Base-by-base conservation (phyloP, 2,329 filamentous ascomycete species). In the Penicillium sp. region DNA sequence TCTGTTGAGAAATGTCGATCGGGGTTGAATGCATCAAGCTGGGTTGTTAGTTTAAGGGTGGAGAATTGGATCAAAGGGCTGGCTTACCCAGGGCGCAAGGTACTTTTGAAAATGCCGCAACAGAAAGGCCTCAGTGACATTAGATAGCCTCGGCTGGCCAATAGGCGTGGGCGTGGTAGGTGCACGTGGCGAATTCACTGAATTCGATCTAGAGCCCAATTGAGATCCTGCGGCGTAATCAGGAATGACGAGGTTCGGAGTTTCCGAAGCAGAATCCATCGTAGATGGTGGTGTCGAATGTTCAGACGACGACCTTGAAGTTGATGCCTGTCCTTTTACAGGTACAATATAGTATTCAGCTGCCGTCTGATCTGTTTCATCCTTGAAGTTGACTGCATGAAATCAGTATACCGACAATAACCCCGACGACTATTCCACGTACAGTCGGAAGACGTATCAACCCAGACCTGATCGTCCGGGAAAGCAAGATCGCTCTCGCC, bases 321-420 rank as follows among this genome's bases (percentile, higher is more conserved):
- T 54, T 11, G 60, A 57, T 24, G 61, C 56, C 18, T 60, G 58
- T 16, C 53, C 51, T 26, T 44, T 61, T 14, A 63, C 52, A 3
- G 66, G 55, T 24, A 73, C 57, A 47, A 73, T 66, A 49, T 68
- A 62, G 52, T 73, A 73, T 54, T 72, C 70, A 14, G 70, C 63
- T 26, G 70, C 70, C 13, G 69, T 73, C 54, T 69, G 69, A 32
- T 69, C 66, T 40, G 70, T 73, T 53, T 73, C 70, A 59, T 73
- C 70, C 58, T 72, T 70, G 57, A 73, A 73, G 10, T 67, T 61
- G 47, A 71, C 70, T 73, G 53, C 5, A 53, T 45, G 58, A 57
- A 45, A 53, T 50, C 32, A 52, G 49, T 46, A 26, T 31, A 18
- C 2, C 6, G 16, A 29, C 16, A 26, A n/a, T 13, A 20, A 7